These are phyloP conservation scores for Rhizophagus sp. DNA, from an alignment of 192 early-diverging fungal genomes.

Conservation along the genomic window DNA sequence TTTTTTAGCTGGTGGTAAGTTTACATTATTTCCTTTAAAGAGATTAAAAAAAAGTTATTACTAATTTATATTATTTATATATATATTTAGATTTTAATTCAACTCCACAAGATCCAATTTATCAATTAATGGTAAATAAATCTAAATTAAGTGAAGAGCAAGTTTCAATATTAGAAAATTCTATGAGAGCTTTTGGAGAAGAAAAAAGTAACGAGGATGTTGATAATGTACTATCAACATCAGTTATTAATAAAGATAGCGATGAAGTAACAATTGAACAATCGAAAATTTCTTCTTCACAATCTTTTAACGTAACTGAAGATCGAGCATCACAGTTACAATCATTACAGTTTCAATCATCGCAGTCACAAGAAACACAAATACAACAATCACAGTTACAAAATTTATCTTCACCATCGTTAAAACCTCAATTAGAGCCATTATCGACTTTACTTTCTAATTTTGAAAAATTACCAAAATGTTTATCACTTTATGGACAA, in stretches of 20 bases:
- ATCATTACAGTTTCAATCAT: no score
- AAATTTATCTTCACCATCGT: background rate
- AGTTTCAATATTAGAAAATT: background rate
- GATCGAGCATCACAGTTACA: background rate
- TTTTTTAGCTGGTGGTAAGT: conserved; percentile 23
- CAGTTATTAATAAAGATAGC: background rate
- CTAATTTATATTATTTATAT: no score
- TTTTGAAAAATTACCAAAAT: conserved; percentile 13
- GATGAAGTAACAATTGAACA: conserved; percentile 1
- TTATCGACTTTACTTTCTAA: background rate
- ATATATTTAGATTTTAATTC: conserved; percentile 21
- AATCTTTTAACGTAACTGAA: background rate
- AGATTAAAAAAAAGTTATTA: background rate
- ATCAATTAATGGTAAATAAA: conserved; percentile 6
- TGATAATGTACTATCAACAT: background rate
- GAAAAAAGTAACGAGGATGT: background rate
- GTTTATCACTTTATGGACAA: conserved; percentile 21
- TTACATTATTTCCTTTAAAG: background rate
- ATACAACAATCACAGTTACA: background rate
- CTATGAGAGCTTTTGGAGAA: conserved; percentile 6
- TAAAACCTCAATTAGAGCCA: background rate
- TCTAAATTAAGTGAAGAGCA: background rate
- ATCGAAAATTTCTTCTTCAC: background rate
- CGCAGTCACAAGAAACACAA: no score
- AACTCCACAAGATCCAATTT: conserved; percentile 18